phyloP scores from a whole-genome alignment of 257 asterid genomes.

The Nicotiana attenuata region DNA sequence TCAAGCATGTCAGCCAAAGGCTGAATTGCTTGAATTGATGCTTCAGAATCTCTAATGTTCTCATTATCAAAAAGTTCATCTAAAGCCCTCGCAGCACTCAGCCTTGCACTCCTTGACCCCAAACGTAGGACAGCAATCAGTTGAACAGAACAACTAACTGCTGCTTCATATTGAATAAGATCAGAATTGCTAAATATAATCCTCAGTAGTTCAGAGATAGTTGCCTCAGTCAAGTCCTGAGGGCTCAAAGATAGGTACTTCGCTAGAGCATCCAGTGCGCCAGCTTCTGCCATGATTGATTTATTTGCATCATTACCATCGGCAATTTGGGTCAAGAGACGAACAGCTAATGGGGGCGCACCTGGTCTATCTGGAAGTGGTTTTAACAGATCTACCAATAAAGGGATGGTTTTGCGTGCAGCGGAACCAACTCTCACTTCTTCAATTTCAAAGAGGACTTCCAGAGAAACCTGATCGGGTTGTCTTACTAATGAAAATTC shows the following conservation, averaged over 20 bases:
- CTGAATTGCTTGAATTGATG: conserved; percentile 64
- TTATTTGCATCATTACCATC: conserved; percentile 71
- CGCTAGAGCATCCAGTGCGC: conserved; percentile 66
- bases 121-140: conserved; percentile 79
- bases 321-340: conserved; percentile 64
- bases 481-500: conserved; percentile 62
- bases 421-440: conserved; percentile 62
- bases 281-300: conserved; percentile 80
- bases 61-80: conserved; percentile 63
- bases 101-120: conserved; percentile 79
- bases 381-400: conserved; percentile 74
- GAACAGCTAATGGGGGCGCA: conserved; percentile 68
- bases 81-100: conserved; percentile 73
- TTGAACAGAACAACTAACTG: conserved; percentile 59
- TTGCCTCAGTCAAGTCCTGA: conserved; percentile 66
- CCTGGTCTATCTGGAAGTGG: conserved; percentile 84
- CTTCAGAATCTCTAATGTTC: conserved; percentile 58
- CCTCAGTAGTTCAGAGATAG: conserved; percentile 67
- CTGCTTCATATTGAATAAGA: conserved; percentile 55
- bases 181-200: conserved; percentile 59
- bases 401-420: conserved; percentile 64
- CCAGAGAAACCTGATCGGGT: conserved; percentile 66
- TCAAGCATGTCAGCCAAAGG: conserved; percentile 78
- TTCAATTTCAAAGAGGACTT: conserved; percentile 59
- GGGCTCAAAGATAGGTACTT: conserved; percentile 80